Base-by-base conservation (phyloP, 192 early-diverging fungal species). In the Oehlia diaphana region DNA sequence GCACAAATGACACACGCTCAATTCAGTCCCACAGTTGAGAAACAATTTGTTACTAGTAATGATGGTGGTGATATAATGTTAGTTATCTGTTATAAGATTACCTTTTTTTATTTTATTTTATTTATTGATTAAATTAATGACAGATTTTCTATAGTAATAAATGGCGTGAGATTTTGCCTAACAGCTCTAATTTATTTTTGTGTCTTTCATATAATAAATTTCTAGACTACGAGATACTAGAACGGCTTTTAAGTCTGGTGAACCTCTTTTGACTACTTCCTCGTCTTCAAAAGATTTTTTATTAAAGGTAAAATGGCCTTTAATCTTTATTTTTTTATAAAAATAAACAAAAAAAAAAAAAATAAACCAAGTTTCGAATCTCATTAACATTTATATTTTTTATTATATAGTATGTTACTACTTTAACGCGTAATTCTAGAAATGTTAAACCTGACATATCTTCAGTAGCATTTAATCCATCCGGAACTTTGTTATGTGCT, bases 381-480 rank as follows among this genome's bases (percentile, higher is more conserved):
- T 7, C 39, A 21, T 58, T 58, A 14, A 58, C 3, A 21, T 58
- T 58, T 21, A 21, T 21, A 58, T 58, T 65, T 4, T 31, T 31
- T 31, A 12, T 65, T 65, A 31, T 4, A 28, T 65, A 65, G 64
- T 65, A 65, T 65, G 12, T 28, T 3, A 65, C 64, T 6, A 65
- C 26, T 7, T 65, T 65, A 28, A 13, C 64, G 12, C 9, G 28
- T 13, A 31, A 26, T 65, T 28, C 8, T 65, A 65, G n/a, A 65
- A 65, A 23, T 26, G 64, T 21, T 14, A 28, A 31, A 31, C 64
- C 64, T 65, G 64, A 28, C 26, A 65, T 65, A 65, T 28, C 23
- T 31, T 65, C 64, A 65, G 64, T 65, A 12, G 2, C 64, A 31
- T 65, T 65, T 65, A 23, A 65, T 65, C 64, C 64, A 9, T 65